Base-by-base conservation (phyloP, 2,329 filamentous ascomycete species). In the Rhinocladiella mackenziei region DNA sequence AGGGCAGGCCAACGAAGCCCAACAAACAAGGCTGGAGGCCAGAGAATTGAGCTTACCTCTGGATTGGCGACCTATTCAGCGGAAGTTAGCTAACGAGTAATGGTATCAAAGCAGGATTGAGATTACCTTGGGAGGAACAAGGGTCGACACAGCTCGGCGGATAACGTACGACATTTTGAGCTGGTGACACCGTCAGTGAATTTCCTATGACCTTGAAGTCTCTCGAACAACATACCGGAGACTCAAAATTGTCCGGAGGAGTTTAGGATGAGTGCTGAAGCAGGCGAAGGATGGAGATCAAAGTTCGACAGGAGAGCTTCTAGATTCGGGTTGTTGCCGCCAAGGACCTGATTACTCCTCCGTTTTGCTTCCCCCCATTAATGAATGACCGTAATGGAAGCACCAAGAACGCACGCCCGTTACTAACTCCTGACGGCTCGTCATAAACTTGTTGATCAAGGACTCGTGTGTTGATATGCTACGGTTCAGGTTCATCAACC, bases 41-140 rank as follows among this genome's bases (percentile, higher is more conserved):
- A 26, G 11, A 17, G 4, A 25, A 3, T 25, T 35, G 45, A 15
- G 33, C 45, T 37, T 58, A 58, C 41, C 50, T 38, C 44, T 35
- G 51, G 42, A 33, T 45, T 45, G 47, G 47, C 42, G 39, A 53
- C 31, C 43, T 51, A 18, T 39, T 33, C 26, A 17, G 32, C 30
- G 42, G 39, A 50, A 31, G 48, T 49, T 19, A 51, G 45, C 25
- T 23, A n/a, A n/a, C 15, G 14, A 17, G 25, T 35, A 37, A n/a
- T n/a, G n/a, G n/a, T 17, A 29, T 19, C 13, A 26, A 17, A 9
- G 26, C 18, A 31, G 33, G 14, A 20, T 29, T 39, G 41, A 45
- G 42, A 51, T 60, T 76, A 95, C 91, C 89, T 98, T 98, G 66
- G 94, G 92, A 62, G 94, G 94, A 64, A 98, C 96, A 72, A 98